Base-by-base conservation (phyloP, 2,329 filamentous ascomycete genomes). In the Thielaviopsis euricoi region DNA sequence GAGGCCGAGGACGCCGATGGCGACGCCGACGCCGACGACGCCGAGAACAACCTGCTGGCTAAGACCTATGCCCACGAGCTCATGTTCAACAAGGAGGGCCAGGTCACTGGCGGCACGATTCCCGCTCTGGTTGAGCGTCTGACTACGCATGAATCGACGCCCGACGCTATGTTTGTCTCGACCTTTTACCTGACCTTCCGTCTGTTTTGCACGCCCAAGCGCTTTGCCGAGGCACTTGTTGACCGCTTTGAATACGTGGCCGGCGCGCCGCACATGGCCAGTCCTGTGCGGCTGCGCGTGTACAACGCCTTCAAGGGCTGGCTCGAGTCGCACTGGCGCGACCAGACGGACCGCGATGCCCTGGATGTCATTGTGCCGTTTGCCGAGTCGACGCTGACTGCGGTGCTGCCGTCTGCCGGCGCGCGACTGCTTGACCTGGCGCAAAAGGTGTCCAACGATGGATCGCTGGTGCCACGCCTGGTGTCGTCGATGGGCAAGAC, bases 251-350 rank as follows among this genome's bases (percentile, higher is more conserved):
- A 96, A 60, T 95, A 96, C 64, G 86, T 95, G 43, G 86, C 82
- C 13, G 86, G 93, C 60, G 86, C 84, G 53, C 80, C 83, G 22
- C 79, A 83, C 60, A 71, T 90, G 62, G 83, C 89, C 22, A 80
- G 77, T 2, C 88, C 91, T 0, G 91, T 97, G 22, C 83, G 90
- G 55, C 74, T 98, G 53, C 82, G 93, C 55, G 89, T 97, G 1
- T 97, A 94, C 74, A 97, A 98, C 67, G 85, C 89, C 58, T 89
- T 98, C 76, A 98, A 98, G 71, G 87, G 87, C 49, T 98, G 93
- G 93, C 75, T 98, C 21, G 93, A 97, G 72, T 93, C 87, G 6
- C 89, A 98, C 70, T 98, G 93, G 91, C 82, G 86, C 53, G 82
- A 88, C 62, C 82, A 89, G 60, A 82, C 83, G 12, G 93, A 98